Evolutionary conservation across 75 land plant genomes (phyloP), one percentile per base, ranked within the genome.

Genomic region (Sequoiadendron giganteum): DNA sequence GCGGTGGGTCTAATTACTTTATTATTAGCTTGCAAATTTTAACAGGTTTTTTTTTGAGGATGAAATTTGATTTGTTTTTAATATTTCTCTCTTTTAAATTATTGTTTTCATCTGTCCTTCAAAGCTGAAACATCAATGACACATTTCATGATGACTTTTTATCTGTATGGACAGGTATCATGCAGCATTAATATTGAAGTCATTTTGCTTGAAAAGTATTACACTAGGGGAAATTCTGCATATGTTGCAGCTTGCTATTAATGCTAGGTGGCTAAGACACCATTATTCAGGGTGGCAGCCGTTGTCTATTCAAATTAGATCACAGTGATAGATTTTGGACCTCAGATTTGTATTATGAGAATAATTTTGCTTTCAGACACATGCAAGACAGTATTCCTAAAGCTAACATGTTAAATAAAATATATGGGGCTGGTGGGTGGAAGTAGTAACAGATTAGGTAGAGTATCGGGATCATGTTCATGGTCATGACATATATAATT

Each of bases 271-370:
- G 95, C 87, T 94, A 54, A 61, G 47, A 52, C 84, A 77, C 36
- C 90, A 90, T 90, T 81, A 55, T 9, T 89, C 92, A 52, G 94
- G 92, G 78, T 94, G 95, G 95, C 93, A 91, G 84, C 95, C 95
- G 15, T 36, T 93, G 52, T 75, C 49, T 14, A 87, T 93, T 70
- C 88, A 55, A 82, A 79, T 42, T 40, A 82, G 84, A 1, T 30
- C 84, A 30, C 52, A 8, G n/a, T 81, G 84, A 81, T n/a, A n/a
- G 84, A n/a, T 82, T 32, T 82, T 10, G 52, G 84, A 82, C 32
- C 15, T 1, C 52, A 82, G 48, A 32, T 16, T 28, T 82, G 14
- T 47, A 82, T 25, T 42, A 11, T 82, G 84, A 30, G 16, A 47
- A 42, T 81, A 45, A 10, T 45, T 82, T 82, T 82, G 14, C 84